Conservation (phyloP, 768 basidiomycete species). For the Collybiopsis confluens region DNA sequence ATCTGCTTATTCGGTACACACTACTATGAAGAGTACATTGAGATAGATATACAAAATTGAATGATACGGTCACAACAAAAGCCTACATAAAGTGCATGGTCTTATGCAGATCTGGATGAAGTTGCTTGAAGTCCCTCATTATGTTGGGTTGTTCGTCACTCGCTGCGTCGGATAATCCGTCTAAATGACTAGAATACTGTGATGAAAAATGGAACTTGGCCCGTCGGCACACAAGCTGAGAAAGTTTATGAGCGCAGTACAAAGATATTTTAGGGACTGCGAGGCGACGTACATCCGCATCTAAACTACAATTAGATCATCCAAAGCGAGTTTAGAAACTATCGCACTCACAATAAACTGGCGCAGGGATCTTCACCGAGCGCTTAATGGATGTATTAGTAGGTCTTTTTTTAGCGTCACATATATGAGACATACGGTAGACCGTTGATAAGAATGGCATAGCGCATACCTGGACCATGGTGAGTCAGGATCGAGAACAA, state of each 20-base stretch:
- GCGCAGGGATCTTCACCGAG: constrained; percentile 69
- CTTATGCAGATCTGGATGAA: constrained; percentile 23
- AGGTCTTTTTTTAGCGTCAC: background rate
- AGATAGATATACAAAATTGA: too few species aligned
- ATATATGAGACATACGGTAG: constrained; percentile 38
- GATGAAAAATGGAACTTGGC: constrained; percentile 48
- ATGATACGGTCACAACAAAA: too few species aligned
- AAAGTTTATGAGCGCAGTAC: background rate
- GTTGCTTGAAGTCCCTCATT: constrained; percentile 22
- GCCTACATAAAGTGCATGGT: constrained; percentile 30
- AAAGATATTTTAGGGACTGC: background rate
- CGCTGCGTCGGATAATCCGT: constrained; percentile 31
- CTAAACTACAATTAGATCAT: constrained; percentile 22
- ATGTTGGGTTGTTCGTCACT: constrained; percentile 21
- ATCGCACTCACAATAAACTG: constrained; percentile 58
- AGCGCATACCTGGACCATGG: constrained; percentile 30
- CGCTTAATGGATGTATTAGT: background rate
- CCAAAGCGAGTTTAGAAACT: background rate
- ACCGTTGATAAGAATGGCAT: constrained; percentile 66
- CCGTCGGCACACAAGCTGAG: constrained; percentile 50
- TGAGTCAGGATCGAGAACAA: background rate
- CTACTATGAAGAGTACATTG: too few species aligned
- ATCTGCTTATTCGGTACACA: too few species aligned
- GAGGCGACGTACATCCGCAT: constrained; percentile 45
- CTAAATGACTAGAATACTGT: constrained; percentile 24